A percentile compares a stretch with the other conserved stretches of the same genome.
Evolutionary conservation across 768 basidiomycete genomes (phyloP).

Genomic region (Tephrocybe sp.): DNA sequence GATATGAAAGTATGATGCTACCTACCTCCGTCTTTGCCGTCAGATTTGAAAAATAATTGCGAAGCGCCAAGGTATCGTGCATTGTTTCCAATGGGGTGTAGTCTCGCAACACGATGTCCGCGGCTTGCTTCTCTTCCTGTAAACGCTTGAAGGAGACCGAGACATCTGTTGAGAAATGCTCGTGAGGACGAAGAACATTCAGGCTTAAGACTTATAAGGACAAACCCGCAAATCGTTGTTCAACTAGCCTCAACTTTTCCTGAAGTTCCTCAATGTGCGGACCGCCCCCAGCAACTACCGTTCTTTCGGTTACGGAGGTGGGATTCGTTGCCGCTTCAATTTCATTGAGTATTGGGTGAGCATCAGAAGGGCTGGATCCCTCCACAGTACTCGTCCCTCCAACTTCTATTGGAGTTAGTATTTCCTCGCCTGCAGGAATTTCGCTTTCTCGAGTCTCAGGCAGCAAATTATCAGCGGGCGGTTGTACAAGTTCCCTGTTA

Average conservation of each 20-base stretch:
- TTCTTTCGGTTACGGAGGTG: neutral
- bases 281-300: neutral
- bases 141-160: constrained; percentile 75
- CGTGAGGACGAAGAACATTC: neutral
- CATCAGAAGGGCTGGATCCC: neutral
- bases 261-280: constrained; percentile 56
- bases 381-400: neutral
- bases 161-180: constrained; percentile 50
- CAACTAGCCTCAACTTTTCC: constrained; percentile 64
- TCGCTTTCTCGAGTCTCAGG: neutral
- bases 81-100: constrained; percentile 69
- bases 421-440: neutral
- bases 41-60: constrained; percentile 68
- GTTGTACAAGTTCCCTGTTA: neutral
- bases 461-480: neutral
- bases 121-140: constrained; percentile 67
- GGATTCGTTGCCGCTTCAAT: neutral
- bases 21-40: constrained; percentile 70
- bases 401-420: neutral
- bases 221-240: constrained; percentile 75
- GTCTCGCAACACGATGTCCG: constrained; percentile 66
- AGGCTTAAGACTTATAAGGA: neutral
- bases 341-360: neutral
- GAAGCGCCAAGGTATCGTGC: constrained; percentile 62
- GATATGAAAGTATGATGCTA: neutral